Conservation (phyloP, 2,329 filamentous ascomycete species). For the Cladophialophora psammophila region DNA sequence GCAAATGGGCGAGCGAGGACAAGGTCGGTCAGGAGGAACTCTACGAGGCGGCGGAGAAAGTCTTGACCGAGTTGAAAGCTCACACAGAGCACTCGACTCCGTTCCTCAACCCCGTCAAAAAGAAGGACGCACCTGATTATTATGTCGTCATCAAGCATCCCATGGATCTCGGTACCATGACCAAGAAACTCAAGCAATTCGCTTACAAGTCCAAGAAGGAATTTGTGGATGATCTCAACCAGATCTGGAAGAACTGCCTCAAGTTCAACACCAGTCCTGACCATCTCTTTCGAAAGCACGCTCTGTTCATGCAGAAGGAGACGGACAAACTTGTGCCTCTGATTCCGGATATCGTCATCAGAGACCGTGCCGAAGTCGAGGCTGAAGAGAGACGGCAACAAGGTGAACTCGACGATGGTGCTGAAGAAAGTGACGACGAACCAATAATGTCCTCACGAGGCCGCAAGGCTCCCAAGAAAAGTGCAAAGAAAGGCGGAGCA, state of each 20-base stretch:
- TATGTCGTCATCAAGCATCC: constrained; percentile 81
- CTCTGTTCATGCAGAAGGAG: constrained; percentile 94
- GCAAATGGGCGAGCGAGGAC: constrained; percentile 98
- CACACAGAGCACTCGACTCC: constrained; percentile 98
- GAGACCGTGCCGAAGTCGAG: constrained; percentile 92
- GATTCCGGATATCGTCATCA: constrained; percentile 90
- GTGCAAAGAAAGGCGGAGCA: constrained; percentile 71
- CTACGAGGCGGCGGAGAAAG: constrained; percentile 96
- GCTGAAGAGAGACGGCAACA: constrained; percentile 82
- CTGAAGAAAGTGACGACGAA: constrained; percentile 93
- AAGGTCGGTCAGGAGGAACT: constrained; percentile 97
- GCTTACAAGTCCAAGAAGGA: constrained; percentile 89
- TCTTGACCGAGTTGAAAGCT: constrained; percentile 94
- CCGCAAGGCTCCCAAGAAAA: constrained; percentile 81
- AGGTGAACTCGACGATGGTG: constrained; percentile 75
- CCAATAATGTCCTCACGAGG: constrained; percentile 98
- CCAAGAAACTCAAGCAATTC: constrained; percentile 88
- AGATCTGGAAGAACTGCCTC: constrained; percentile 97
- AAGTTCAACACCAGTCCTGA: constrained; percentile 92
- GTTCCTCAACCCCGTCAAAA: constrained; percentile 92
- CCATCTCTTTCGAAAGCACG: constrained; percentile 89
- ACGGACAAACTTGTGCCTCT: constrained; percentile 95
- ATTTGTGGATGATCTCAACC: constrained; percentile 88
- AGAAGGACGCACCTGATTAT: constrained; percentile 95
- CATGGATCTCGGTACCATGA: constrained; percentile 98